Evolutionary conservation across 1,139 yeast genomes (phyloP), one percentile per base, ranked within the genome.

Genomic region (Komagataea norvegica): DNA sequence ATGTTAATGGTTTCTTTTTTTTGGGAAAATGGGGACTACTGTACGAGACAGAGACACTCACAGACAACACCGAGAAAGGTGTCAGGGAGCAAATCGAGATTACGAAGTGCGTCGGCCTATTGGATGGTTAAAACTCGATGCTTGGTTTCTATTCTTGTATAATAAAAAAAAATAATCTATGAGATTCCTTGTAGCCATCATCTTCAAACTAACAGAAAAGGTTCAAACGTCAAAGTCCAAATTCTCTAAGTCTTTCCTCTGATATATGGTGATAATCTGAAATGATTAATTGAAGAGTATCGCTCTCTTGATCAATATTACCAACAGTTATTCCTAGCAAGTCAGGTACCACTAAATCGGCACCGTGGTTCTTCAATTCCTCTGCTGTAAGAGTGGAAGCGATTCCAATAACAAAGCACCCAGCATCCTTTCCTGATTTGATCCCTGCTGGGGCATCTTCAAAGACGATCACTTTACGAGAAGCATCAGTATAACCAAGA

Each of bases 361-460:
- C 91, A 51, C 91, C 93, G 37, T 82, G 73, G 37, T 66, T 73
- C 60, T 75, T 71, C 41, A 84, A 82, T 59, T 70, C 72, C 48
- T 78, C 81, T 31, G 81, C 74, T 48, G 70, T 75, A 59, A 79
- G 82, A 37, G 93, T 80, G 41, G 93, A 81, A 49, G 91, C 84
- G 61, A 84, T 79, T 54, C 93, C 94, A 51, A 84, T 75, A 47
- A 83, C 79, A 60, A 75, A 70, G 59, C 91, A 88, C 46, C 88
- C 93, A 27, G 93, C 89, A 46, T 74, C 85, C 59, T 79, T 76
- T 59, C 93, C 94, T 33, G 94, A 88, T 45, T 73, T 65, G 49
- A 83, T 78, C 59, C 94, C 94, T 35, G 89, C 88, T 35, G 88
- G 89, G 36, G 93, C 91, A 59, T 84, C 94, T 65, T 84, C 94